Evolutionary conservation across 163 green algal genomes (phyloP).

Genomic region (Prototheca stagnorum): DNA sequence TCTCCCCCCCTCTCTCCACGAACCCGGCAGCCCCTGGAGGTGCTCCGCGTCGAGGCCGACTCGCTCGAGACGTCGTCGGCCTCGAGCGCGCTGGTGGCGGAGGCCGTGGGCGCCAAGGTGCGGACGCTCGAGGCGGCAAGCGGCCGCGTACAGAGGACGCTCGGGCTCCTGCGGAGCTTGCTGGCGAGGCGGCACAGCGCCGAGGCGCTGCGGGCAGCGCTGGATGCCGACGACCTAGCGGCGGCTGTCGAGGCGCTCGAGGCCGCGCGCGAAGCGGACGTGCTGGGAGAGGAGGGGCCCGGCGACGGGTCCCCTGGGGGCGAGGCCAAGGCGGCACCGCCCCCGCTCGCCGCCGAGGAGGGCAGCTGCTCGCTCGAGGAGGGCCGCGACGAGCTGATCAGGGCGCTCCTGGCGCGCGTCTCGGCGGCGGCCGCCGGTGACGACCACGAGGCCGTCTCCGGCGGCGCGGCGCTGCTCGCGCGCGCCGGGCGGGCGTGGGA

Average conservation of each 20-base stretch:
- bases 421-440: slow-evolving; percentile 36
- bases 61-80: slow-evolving; percentile 49
- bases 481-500: slow-evolving; percentile 60
- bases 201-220: slow-evolving; percentile 54
- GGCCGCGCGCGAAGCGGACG: too few species aligned
- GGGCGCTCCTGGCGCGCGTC: slow-evolving; percentile 42
- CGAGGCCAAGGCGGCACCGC: too few species aligned
- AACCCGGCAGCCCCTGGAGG: slow-evolving; percentile 60
- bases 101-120: slow-evolving; percentile 62
- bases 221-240: slow-evolving; percentile 68
- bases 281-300: too few species aligned
- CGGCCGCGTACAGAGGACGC: slow-evolving; percentile 36
- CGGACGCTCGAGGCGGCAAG: slow-evolving; percentile 67
- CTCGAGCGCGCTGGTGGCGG: slow-evolving; percentile 55
- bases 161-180: slow-evolving; percentile 61
- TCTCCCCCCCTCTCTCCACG: too few species aligned
- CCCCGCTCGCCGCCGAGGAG: too few species aligned
- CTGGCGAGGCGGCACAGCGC: slow-evolving; percentile 64
- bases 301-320: too few species aligned
- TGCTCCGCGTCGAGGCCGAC: slow-evolving; percentile 61
- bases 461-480: slow-evolving; percentile 61
- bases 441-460: slow-evolving; percentile 51
- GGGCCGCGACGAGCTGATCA: slow-evolving; percentile 41
- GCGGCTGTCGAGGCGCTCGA: too few species aligned
- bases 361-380: too few species aligned